A percentile compares a stretch with the other conserved stretches of the same genome.
phyloP scores from a whole-genome alignment of 1,139 yeast species.

The Candida freyschussii region DNA sequence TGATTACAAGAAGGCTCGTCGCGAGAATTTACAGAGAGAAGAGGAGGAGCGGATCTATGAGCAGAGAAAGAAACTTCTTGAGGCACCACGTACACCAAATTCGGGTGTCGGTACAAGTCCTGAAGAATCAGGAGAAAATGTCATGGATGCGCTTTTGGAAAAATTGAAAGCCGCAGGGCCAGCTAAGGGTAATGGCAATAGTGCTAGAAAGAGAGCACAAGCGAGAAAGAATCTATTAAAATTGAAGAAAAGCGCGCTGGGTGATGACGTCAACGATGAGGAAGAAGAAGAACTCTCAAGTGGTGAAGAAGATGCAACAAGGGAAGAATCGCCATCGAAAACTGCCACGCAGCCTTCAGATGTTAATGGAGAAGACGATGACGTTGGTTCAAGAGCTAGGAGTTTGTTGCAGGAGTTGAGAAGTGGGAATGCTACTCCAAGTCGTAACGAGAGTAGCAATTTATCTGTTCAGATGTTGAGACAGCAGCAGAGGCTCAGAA shows the following conservation, averaged over 20 bases:
- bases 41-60: slow-evolving; percentile 68
- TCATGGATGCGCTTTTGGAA: slow-evolving; percentile 71
- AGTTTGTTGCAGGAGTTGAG: slow-evolving; percentile 54
- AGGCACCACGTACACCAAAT: slow-evolving; percentile 29
- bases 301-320: slow-evolving; percentile 5
- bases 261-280: slow-evolving; percentile 19
- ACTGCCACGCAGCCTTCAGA: slow-evolving; percentile 4
- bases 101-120: not conserved
- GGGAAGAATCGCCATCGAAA: slow-evolving; percentile 9
- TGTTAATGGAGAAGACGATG: slow-evolving; percentile 29
- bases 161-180: slow-evolving; percentile 74
- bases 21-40: slow-evolving; percentile 60
- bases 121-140: slow-evolving; percentile 35
- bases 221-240: slow-evolving; percentile 59
- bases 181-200: slow-evolving; percentile 63
- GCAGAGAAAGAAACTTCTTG: slow-evolving; percentile 56
- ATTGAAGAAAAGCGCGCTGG: slow-evolving; percentile 28
- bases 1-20: slow-evolving; percentile 63
- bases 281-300: slow-evolving; percentile 15
- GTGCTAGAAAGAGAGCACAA: slow-evolving; percentile 78
- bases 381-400: slow-evolving; percentile 57
- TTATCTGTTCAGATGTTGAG: slow-evolving; percentile 26
- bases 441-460: slow-evolving; percentile 15
- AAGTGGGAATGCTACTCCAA: slow-evolving; percentile 27
- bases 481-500: slow-evolving; percentile 26